Evolutionary conservation across 176 grass and related monocot species (phyloP).

Genomic region (Bothriochloa decipiens): DNA sequence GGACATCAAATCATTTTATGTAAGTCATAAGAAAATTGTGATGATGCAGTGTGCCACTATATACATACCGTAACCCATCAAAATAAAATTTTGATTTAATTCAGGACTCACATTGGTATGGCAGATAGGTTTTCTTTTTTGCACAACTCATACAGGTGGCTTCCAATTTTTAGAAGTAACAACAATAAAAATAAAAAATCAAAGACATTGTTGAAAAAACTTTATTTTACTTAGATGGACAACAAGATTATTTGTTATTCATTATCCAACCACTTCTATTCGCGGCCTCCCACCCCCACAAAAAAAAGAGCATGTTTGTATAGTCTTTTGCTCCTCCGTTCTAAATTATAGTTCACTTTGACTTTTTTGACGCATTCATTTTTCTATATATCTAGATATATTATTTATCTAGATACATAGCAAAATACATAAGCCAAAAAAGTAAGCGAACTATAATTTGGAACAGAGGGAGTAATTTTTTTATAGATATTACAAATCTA

Average conservation of each 20-base stretch:
- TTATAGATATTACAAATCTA: background rate
- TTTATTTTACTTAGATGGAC: background rate
- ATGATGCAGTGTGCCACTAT: background rate
- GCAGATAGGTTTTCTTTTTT: background rate
- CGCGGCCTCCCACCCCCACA: too few species aligned
- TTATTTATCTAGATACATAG: too few species aligned
- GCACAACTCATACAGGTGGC: background rate
- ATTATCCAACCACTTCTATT: background rate
- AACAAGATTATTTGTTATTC: background rate
- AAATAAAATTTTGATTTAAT: background rate
- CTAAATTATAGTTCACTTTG: too few species aligned
- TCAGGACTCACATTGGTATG: background rate
- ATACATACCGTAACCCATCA: background rate
- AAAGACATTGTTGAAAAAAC: background rate
- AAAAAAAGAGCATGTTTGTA: too few species aligned
- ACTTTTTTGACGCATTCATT: too few species aligned
- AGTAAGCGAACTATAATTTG: too few species aligned
- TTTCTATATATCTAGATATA: too few species aligned
- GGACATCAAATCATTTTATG: background rate
- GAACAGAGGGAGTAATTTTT: too few species aligned
- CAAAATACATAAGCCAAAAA: too few species aligned
- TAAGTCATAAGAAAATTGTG: background rate
- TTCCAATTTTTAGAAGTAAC: background rate
- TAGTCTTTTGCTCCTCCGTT: too few species aligned
- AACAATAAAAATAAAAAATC: background rate